Percentiles rank a stretch among this genome's conserved stretches.
Evolutionary conservation across 495 filamentous ascomycete genomes (phyloP).

Genomic region (Coniosporium apollinis): DNA sequence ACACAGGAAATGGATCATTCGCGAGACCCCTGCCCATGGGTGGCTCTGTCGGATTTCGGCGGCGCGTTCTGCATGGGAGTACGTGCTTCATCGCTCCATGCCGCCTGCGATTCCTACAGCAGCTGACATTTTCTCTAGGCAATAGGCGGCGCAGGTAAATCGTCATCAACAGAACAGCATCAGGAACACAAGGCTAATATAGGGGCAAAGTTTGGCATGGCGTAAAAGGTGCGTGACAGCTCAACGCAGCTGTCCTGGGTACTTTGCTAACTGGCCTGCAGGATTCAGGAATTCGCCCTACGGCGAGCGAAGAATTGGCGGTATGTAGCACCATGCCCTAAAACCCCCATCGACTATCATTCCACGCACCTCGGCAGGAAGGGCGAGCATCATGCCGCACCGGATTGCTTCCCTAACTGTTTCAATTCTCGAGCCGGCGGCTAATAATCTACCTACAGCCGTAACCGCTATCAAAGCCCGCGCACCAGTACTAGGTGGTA

Average conservation of each 20-base stretch:
- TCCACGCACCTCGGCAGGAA: no score
- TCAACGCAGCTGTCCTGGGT: no score
- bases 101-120: no score
- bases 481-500: constrained; percentile 87
- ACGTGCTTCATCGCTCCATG: constrained; percentile 28
- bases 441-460: no score
- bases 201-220: constrained; percentile 87
- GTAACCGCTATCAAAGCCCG: constrained; percentile 94
- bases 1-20: constrained; percentile 69
- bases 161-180: neutral
- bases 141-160: constrained; percentile 49
- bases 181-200: neutral
- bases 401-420: no score
- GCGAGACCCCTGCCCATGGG: constrained; percentile 89
- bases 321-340: constrained; percentile 8
- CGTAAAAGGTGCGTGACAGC: constrained; percentile 75
- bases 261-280: no score
- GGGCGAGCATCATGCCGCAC: no score
- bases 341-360: no score
- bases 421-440: no score
- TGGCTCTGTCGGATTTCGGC: constrained; percentile 88
- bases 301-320: constrained; percentile 88
- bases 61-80: constrained; percentile 97
- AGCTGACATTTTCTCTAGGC: constrained; percentile 36
- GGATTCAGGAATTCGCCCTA: constrained; percentile 70